Conservation (phyloP, 257 asterid genomes). For the Penstemon newberryi region DNA sequence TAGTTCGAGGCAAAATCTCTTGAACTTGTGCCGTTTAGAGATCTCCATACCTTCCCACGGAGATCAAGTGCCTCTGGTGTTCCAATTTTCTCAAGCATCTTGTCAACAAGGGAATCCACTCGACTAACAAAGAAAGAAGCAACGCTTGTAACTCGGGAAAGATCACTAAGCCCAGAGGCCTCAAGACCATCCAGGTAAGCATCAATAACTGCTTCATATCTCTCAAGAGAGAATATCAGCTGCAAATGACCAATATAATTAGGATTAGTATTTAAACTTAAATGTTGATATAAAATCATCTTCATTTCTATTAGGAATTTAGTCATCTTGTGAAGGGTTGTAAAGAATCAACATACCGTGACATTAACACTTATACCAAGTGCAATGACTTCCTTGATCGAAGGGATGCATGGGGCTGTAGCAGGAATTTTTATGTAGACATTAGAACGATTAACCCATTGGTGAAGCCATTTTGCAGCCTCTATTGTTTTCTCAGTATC, state of each 20-base stretch:
- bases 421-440: slow-evolving; percentile 98
- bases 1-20: not conserved
- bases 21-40: not conserved
- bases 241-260: slow-evolving; percentile 40
- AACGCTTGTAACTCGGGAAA: slow-evolving; percentile 92
- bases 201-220: slow-evolving; percentile 98
- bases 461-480: slow-evolving; percentile 95
- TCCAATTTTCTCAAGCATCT: slow-evolving; percentile 94
- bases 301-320: not conserved
- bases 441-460: slow-evolving; percentile 81
- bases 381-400: slow-evolving; percentile 97
- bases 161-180: slow-evolving; percentile 92
- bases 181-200: slow-evolving; percentile 99
- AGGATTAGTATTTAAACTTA: slow-evolving; percentile 26
- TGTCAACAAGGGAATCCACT: slow-evolving; percentile 92
- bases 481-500: slow-evolving; percentile 85
- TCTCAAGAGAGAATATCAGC: slow-evolving; percentile 92
- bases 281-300: not conserved
- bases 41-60: slow-evolving; percentile 77
- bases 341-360: slow-evolving; percentile 59
- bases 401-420: slow-evolving; percentile 92
- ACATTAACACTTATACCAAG: slow-evolving; percentile 92
- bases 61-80: slow-evolving; percentile 92
- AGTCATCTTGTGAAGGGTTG: not conserved
- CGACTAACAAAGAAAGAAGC: slow-evolving; percentile 98